Evolutionary conservation across 495 filamentous ascomycete genomes (phyloP).

Genomic region (Sporormia fimetaria): DNA sequence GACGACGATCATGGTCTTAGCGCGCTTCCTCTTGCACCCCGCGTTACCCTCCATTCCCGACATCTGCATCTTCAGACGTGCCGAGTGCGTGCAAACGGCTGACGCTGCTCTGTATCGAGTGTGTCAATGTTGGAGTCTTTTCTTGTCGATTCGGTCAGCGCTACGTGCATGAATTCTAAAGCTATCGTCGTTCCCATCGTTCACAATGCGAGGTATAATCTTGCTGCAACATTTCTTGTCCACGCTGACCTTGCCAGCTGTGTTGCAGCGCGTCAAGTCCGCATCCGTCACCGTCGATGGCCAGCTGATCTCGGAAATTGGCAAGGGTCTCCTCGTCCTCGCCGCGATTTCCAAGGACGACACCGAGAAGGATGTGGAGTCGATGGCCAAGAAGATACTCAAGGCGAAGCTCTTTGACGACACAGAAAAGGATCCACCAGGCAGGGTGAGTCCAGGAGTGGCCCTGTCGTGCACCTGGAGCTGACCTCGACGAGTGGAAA

Average conservation of each 20-base stretch:
- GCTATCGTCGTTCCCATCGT: no score
- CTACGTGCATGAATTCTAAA: no score
- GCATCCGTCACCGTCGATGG: slow-evolving; percentile 98
- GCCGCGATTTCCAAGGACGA: slow-evolving; percentile 86
- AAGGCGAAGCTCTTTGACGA: slow-evolving; percentile 88
- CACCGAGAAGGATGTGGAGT: slow-evolving; percentile 75
- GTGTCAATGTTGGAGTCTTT: no score
- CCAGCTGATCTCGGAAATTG: slow-evolving; percentile 77
- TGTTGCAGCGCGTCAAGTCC: slow-evolving; percentile 88
- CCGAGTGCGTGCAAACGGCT: no score
- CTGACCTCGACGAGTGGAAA: slow-evolving; percentile 57
- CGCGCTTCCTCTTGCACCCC: not conserved
- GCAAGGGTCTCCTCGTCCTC: slow-evolving; percentile 80
- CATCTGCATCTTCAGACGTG: not conserved
- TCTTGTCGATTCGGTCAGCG: no score
- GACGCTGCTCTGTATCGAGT: no score
- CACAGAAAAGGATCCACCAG: slow-evolving; percentile 43
- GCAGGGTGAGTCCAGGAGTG: slow-evolving; percentile 14
- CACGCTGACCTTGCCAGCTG: slow-evolving; percentile 45
- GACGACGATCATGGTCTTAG: slow-evolving; percentile 12
- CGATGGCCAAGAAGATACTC: slow-evolving; percentile 70
- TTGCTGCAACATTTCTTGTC: no score
- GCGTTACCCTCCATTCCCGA: not conserved
- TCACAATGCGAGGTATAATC: slow-evolving; percentile 19
- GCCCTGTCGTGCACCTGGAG: slow-evolving; percentile 9